Conservation (phyloP, 2,329 filamentous ascomycete genomes). For the Botrytis tulipae region DNA sequence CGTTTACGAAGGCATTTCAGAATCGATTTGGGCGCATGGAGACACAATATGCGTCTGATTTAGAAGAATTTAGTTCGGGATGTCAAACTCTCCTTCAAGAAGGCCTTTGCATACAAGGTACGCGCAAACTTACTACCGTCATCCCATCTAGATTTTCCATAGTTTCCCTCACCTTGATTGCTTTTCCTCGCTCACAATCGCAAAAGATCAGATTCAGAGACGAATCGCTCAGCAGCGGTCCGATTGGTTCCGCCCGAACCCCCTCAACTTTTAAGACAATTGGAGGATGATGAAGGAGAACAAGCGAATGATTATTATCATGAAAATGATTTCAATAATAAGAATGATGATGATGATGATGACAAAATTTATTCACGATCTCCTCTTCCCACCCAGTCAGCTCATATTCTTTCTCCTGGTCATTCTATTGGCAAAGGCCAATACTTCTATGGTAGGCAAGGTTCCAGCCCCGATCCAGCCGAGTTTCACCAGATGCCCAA, state of each 20-base stretch:
- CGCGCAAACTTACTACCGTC: conserved; percentile 3
- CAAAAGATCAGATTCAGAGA: conserved; percentile 32
- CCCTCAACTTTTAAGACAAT: conserved; percentile 26
- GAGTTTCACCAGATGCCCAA: conserved; percentile 34
- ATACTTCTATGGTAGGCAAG: conserved; percentile 21
- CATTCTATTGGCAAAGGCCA: conserved; percentile 23
- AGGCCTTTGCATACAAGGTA: conserved; percentile 25
- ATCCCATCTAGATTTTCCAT: background rate
- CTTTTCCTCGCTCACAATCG: conserved; percentile 15
- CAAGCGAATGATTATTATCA: background rate
- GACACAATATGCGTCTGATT: conserved; percentile 22
- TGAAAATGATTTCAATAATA: conserved; percentile 20
- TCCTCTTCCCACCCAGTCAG: conserved; percentile 37
- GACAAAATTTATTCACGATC: conserved; percentile 38
- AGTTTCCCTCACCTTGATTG: conserved; percentile 15
- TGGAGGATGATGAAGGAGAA: conserved; percentile 12
- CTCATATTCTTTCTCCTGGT: conserved; percentile 35
- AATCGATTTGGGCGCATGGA: conserved; percentile 20
- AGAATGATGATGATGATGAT: conserved; percentile 22
- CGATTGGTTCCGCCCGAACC: conserved; percentile 29
- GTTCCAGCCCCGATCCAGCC: conserved; percentile 28
- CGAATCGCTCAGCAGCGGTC: conserved; percentile 28
- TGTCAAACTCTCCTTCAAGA: conserved; percentile 26
- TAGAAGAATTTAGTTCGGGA: conserved; percentile 25
- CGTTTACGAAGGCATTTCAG: background rate